Evolutionary conservation across 202 grass and related monocot species (phyloP), one percentile per base, ranked within the genome.

Genomic region (Brachypodium distachyon): DNA sequence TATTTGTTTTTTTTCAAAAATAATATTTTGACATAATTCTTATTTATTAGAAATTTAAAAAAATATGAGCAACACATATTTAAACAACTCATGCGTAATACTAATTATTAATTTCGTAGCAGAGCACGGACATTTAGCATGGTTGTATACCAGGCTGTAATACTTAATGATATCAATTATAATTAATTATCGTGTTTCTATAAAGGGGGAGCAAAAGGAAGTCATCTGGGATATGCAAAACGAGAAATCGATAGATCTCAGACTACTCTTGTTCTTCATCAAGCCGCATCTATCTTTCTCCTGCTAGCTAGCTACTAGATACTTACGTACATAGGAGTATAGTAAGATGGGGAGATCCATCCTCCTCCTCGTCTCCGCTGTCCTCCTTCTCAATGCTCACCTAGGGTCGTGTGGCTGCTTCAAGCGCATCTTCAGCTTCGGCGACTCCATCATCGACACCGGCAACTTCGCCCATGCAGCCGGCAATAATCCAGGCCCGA

Each of bases 391-490:
- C 61, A 73, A 62, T 19, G n/a, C 67, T 25, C 59, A 43, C 57
- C 23, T 58, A 3, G 48, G 16, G n/a, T 23, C 76, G 9, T 83
- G 49, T 23, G 13, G 83, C 52, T 92, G 82, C 78, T 88, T 76
- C 56, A 72, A 65, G 31, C 74, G 61, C 49, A 85, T 92, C 28
- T 88, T 86, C 27, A 77, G 34, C 69, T 92, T 92, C 2, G 89
- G 89, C 0, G 89, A 92, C 74, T 88, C 85, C 6, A 78, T 86
- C 46, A 85, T 77, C 16, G 85, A 92, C 66, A 85, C 68, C 11
- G 85, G 89, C 9, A 92, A 92, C 53, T 66, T 36, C 25, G 23
- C 72, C 14, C 13, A 82, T 31, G 3, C 49, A 9, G 14, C 6
- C 4, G 74, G 78, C 40, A 67, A 59, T 1, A 1, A 11, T 6